These are phyloP conservation scores for Lepidium aucheri DNA, from an alignment of 345 rosid species.

Conservation along the genomic window DNA sequence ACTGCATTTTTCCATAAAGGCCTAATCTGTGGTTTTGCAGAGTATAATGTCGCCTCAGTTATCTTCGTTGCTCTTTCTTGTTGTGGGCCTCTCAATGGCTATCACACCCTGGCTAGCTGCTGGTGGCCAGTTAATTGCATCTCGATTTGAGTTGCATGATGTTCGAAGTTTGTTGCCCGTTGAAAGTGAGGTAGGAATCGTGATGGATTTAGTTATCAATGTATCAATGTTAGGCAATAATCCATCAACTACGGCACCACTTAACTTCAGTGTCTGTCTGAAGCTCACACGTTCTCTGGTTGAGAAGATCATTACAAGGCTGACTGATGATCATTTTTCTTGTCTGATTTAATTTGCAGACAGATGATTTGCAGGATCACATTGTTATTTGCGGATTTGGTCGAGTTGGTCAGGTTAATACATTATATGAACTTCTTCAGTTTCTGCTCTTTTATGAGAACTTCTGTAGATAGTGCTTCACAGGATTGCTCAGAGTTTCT, in stretches of 20 bases:
- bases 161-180: slow-evolving; percentile 90
- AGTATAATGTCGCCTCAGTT: slow-evolving; percentile 92
- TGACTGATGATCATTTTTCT: slow-evolving; percentile 6
- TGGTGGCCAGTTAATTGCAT: slow-evolving; percentile 95
- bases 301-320: neutral
- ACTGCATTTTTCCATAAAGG: neutral
- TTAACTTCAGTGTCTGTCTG: slow-evolving; percentile 1
- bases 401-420: slow-evolving; percentile 90
- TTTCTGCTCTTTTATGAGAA: slow-evolving; percentile 3
- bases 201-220: neutral
- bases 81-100: slow-evolving; percentile 98
- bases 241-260: neutral
- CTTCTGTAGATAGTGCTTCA: neutral
- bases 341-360: slow-evolving; percentile 43
- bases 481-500: neutral
- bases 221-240: neutral
- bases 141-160: slow-evolving; percentile 93
- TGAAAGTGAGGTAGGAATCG: slow-evolving; percentile 82
- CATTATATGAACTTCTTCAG: slow-evolving; percentile 4
- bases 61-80: slow-evolving; percentile 89
- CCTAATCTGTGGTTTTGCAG: slow-evolving; percentile 41
- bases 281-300: slow-evolving; percentile 1
- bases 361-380: slow-evolving; percentile 97
- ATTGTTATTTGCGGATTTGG: slow-evolving; percentile 95
- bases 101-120: slow-evolving; percentile 97